These are phyloP conservation scores for Lasiodiplodia gonubiensis DNA, from an alignment of 2,329 filamentous ascomycete genomes.

Conservation along the genomic window DNA sequence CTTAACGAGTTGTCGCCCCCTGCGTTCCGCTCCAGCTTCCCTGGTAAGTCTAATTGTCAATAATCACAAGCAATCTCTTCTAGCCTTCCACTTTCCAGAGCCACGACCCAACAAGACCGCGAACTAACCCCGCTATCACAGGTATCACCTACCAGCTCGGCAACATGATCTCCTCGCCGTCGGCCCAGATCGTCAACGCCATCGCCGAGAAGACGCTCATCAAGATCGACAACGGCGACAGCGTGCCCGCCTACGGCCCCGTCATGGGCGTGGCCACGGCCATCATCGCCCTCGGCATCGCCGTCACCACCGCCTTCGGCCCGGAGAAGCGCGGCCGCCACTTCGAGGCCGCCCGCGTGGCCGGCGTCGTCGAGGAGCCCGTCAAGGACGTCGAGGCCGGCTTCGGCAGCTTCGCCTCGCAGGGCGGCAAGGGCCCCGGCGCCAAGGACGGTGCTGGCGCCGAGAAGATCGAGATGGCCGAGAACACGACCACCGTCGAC, in stretches of 20 bases:
- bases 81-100: slow-evolving; percentile 43
- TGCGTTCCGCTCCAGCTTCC: slow-evolving; percentile 73
- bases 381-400: slow-evolving; percentile 26
- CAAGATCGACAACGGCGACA: slow-evolving; percentile 59
- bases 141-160: slow-evolving; percentile 74
- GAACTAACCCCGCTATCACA: not conserved
- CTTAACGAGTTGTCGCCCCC: slow-evolving; percentile 75
- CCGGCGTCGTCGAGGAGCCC: slow-evolving; percentile 46
- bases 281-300: slow-evolving; percentile 75
- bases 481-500: not conserved
- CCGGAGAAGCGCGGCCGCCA: slow-evolving; percentile 74
- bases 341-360: slow-evolving; percentile 67
- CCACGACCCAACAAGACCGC: too few species aligned
- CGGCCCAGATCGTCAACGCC: slow-evolving; percentile 78
- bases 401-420: not conserved
- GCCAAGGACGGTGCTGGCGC: not conserved
- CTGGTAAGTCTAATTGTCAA: slow-evolving; percentile 49
- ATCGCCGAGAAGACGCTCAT: slow-evolving; percentile 65
- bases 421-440: not conserved
- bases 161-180: slow-evolving; percentile 75
- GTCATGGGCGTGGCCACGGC: slow-evolving; percentile 78
- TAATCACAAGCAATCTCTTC: not conserved
- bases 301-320: slow-evolving; percentile 70
- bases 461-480: slow-evolving; percentile 24
- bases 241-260: slow-evolving; percentile 73